Percentiles rank a stretch among this genome's conserved stretches.
Conservation (phyloP, 2,329 filamentous ascomycete genomes). For the Hirsutella minnesotensis region DNA sequence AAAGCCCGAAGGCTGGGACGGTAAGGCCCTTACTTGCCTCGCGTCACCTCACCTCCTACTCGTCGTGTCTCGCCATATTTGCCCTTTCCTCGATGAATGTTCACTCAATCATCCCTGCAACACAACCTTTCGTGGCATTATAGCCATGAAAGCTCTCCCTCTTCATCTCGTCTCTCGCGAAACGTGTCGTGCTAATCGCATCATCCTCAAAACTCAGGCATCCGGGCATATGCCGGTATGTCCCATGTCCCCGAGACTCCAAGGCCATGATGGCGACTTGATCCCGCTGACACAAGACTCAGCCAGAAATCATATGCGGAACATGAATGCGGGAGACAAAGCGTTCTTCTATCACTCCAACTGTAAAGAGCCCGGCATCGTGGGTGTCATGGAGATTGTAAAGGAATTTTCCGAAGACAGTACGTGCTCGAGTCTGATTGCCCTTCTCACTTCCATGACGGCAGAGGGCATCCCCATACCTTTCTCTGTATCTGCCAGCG, state of each 20-base stretch:
- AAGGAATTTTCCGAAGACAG: conserved; percentile 71
- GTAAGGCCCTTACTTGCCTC: conserved; percentile 35
- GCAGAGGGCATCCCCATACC: too few relatives aligned
- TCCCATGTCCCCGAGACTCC: neutral
- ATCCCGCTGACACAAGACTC: neutral
- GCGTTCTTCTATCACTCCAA: conserved; percentile 98
- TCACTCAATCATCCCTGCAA: neutral
- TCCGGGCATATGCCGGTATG: conserved; percentile 35
- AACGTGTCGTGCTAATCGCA: conserved; percentile 1
- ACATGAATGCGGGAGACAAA: conserved; percentile 83
- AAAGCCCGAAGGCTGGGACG: conserved; percentile 84
- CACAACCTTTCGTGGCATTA: too few relatives aligned
- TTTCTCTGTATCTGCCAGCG: too few relatives aligned
- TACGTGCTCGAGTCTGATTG: conserved; percentile 25
- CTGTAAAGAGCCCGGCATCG: conserved; percentile 79
- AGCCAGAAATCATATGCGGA: conserved; percentile 79
- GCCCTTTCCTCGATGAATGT: neutral
- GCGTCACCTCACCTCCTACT: neutral
- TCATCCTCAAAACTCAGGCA: conserved; percentile 22
- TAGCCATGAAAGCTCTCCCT: too few relatives aligned
- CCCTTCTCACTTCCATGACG: neutral
- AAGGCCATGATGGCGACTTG: neutral
- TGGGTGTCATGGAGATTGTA: conserved; percentile 81
- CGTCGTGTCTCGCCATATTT: neutral
- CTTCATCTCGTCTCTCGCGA: too few relatives aligned